Conservation (phyloP, 2,329 filamentous ascomycete species). For the Fusarium sp. region DNA sequence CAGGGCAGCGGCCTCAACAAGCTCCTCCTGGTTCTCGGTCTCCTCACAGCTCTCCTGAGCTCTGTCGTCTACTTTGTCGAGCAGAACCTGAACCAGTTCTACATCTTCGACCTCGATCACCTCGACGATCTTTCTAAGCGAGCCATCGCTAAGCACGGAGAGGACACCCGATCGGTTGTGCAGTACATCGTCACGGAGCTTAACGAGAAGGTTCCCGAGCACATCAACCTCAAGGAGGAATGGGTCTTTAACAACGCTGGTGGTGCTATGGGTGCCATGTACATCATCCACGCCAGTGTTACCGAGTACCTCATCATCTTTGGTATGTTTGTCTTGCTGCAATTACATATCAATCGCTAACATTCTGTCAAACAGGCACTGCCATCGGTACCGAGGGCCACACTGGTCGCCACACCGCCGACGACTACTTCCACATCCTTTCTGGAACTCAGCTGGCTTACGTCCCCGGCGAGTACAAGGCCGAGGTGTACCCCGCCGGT, state of each 20-base stretch:
- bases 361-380: slow-evolving; percentile 57
- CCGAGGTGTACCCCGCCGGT: slow-evolving; percentile 76
- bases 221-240: slow-evolving; percentile 78
- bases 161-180: slow-evolving; percentile 77
- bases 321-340: slow-evolving; percentile 51
- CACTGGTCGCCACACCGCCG: slow-evolving; percentile 86
- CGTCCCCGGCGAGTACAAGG: slow-evolving; percentile 71
- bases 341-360: slow-evolving; percentile 5
- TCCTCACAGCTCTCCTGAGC: slow-evolving; percentile 64
- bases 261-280: slow-evolving; percentile 92
- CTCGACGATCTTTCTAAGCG: slow-evolving; percentile 74
- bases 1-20: slow-evolving; percentile 45
- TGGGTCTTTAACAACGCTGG: slow-evolving; percentile 95
- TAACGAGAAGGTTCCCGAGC: slow-evolving; percentile 55
- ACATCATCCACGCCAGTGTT: slow-evolving; percentile 87
- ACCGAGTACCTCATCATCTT: slow-evolving; percentile 94
- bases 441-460: slow-evolving; percentile 80
- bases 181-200: slow-evolving; percentile 76
- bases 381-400: slow-evolving; percentile 88
- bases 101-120: slow-evolving; percentile 76
- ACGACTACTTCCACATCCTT: slow-evolving; percentile 96
- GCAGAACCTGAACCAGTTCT: slow-evolving; percentile 70
- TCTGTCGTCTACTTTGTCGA: slow-evolving; percentile 66
- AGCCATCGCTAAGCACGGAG: slow-evolving; percentile 74
- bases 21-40: slow-evolving; percentile 59